Base-by-base conservation (phyloP, 306 rosid species). In the Benincasa hispida region DNA sequence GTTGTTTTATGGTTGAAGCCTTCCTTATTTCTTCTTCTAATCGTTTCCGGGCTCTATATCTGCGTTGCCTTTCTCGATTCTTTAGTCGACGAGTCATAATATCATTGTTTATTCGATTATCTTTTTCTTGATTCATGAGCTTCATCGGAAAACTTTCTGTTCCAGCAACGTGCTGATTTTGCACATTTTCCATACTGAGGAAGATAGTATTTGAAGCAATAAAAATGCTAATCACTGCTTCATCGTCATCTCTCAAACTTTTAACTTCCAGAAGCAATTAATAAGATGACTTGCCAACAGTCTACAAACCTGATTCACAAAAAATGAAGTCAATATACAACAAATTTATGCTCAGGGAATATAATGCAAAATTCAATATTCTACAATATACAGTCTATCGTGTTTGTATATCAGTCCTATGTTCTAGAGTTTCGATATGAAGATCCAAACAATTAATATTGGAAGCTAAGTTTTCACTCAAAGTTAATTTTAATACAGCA, bases 1-100 rank as follows among this genome's bases (percentile, higher is more conserved):
- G 39, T 56, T 85, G 86, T 61, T 69, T 75, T 18, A 78, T 30
- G 15, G 61, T 83, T 79, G 79, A 74, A 67, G 91, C 60, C 48
- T 83, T 87, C 60, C 77, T 82, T 66, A 57, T 63, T 77, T 90
- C 93, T 57, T 88, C 85, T 85, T 90, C 96, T 67, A 88, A 90
- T 70, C 97, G 98, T 83, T 90, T 92, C 4, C 98, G 89, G 10
- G 96, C 99, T 81, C 99, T 89, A 47, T 92, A 94, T 79, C 98
- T 88, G 19, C 96, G 93, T 61, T 92, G 97, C 69, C 97, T 82
- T 84, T 92, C 99, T 80, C 96, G 86, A 80, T 92, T 94, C 87
- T 94, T 94, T 84, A 87, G 58, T 54, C 98, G 93, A 69, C 88
- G 90, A 67, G 87, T 81, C 84, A 80, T 21, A 54, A 88, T 70